phyloP scores from a whole-genome alignment of 1,284 basidiomycete genomes.

The Ustilago xerochloae region DNA sequence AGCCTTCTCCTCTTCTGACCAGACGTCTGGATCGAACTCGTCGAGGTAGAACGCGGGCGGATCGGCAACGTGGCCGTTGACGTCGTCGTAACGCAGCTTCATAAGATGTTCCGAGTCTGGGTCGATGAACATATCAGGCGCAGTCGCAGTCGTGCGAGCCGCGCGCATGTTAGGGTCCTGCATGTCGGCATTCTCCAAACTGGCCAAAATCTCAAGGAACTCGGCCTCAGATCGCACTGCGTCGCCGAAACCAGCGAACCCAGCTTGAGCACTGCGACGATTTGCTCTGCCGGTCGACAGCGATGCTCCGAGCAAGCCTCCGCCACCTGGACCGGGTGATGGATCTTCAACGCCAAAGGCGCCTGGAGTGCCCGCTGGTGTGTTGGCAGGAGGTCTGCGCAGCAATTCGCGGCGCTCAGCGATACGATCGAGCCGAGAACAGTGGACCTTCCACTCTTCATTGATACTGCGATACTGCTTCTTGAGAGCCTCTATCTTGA shows the following conservation, averaged over 20 bases:
- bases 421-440: conserved; percentile 55
- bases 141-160: conserved; percentile 83
- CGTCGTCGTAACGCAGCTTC: conserved; percentile 78
- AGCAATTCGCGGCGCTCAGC: conserved; percentile 55
- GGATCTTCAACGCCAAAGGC: conserved; percentile 38
- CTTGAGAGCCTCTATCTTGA: conserved; percentile 55
- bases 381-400: conserved; percentile 34
- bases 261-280: conserved; percentile 47
- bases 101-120: conserved; percentile 73
- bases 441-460: conserved; percentile 61
- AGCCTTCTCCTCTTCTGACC: conserved; percentile 86
- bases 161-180: conserved; percentile 90
- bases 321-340: conserved; percentile 9
- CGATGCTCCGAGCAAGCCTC: conserved; percentile 25
- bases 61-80: conserved; percentile 82
- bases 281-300: conserved; percentile 47
- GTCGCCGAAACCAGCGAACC: conserved; percentile 76
- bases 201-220: conserved; percentile 95
- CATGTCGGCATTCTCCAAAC: conserved; percentile 88
- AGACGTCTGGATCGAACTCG: conserved; percentile 70
- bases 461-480: conserved; percentile 58
- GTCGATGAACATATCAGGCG: conserved; percentile 88
- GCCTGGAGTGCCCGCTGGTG: conserved; percentile 40
- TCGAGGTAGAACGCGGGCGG: conserved; percentile 75
- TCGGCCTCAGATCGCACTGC: conserved; percentile 93